A percentile compares a stretch with the other conserved stretches of the same genome.
Conservation (phyloP, 2,329 filamentous ascomycete genomes). For the Gremmenia infestans region DNA sequence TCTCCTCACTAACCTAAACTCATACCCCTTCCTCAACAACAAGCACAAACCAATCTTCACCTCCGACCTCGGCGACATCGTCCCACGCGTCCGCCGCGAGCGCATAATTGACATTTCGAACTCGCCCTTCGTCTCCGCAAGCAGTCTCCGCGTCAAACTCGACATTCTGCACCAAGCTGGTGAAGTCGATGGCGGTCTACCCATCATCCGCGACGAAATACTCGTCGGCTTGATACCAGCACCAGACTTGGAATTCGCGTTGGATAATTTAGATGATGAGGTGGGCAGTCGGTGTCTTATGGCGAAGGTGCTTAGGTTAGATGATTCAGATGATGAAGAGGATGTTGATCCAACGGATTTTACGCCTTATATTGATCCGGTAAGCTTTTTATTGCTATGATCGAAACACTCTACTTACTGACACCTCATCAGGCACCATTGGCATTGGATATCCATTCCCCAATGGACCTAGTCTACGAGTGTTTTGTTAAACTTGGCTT, state of each 20-base stretch:
- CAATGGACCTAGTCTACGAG: slow-evolving; percentile 94
- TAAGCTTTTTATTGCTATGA: slow-evolving; percentile 35
- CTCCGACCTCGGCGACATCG: slow-evolving; percentile 80
- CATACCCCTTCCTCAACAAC: slow-evolving; percentile 95
- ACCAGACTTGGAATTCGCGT: slow-evolving; percentile 86
- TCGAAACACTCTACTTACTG: neutral
- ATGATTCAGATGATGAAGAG: slow-evolving; percentile 57
- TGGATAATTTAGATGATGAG: slow-evolving; percentile 79
- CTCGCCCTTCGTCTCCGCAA: slow-evolving; percentile 74
- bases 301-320: slow-evolving; percentile 59
- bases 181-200: slow-evolving; percentile 86
- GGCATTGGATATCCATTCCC: slow-evolving; percentile 78
- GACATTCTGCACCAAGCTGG: slow-evolving; percentile 77
- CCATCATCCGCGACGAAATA: slow-evolving; percentile 72
- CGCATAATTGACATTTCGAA: slow-evolving; percentile 83
- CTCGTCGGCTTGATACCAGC: slow-evolving; percentile 89
- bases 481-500: slow-evolving; percentile 92
- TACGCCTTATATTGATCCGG: slow-evolving; percentile 84
- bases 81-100: slow-evolving; percentile 67
- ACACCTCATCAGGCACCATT: slow-evolving; percentile 61
- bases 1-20: slow-evolving; percentile 92
- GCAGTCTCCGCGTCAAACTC: slow-evolving; percentile 72
- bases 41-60: slow-evolving; percentile 91
- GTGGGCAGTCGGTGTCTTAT: slow-evolving; percentile 73
- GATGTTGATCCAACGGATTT: slow-evolving; percentile 72